Evolutionary conservation across 2,329 filamentous ascomycete genomes (phyloP).

Genomic region (Clonostachys chloroleuca): DNA sequence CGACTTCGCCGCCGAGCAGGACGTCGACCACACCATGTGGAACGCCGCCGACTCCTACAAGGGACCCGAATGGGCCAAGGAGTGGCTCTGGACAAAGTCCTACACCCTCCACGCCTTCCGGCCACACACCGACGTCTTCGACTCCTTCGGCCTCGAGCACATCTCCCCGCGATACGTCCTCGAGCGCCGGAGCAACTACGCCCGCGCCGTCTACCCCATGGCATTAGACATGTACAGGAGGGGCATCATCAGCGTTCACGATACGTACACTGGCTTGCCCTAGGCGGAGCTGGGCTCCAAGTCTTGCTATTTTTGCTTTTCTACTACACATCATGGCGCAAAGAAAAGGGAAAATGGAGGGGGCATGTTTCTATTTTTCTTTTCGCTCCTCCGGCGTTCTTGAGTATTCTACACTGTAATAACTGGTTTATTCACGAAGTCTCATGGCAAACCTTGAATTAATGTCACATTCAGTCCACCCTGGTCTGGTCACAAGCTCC

Average conservation of each 20-base stretch:
- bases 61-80: not conserved
- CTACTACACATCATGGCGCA: too few relatives aligned
- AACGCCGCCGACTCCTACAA: conserved; percentile 7
- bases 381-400: too few relatives aligned
- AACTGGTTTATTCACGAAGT: too few relatives aligned
- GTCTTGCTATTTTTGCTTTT: too few relatives aligned
- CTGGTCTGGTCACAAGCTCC: too few relatives aligned
- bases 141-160: conserved; percentile 1
- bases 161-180: conserved; percentile 13
- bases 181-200: conserved; percentile 15
- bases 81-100: not conserved
- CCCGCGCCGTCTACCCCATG: conserved; percentile 11
- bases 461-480: too few relatives aligned
- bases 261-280: too few relatives aligned
- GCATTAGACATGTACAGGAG: conserved; percentile 8
- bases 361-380: too few relatives aligned
- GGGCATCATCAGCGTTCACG: conserved; percentile 2
- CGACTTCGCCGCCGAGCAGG: conserved; percentile 1
- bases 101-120: conserved; percentile 14
- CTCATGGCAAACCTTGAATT: too few relatives aligned
- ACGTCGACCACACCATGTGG: conserved; percentile 5
- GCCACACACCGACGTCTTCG: conserved; percentile 1
- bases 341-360: too few relatives aligned
- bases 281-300: too few relatives aligned
- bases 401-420: too few relatives aligned